Base-by-base conservation (phyloP, 2,329 filamentous ascomycete species). In the Phaeosphaeria sp. region DNA sequence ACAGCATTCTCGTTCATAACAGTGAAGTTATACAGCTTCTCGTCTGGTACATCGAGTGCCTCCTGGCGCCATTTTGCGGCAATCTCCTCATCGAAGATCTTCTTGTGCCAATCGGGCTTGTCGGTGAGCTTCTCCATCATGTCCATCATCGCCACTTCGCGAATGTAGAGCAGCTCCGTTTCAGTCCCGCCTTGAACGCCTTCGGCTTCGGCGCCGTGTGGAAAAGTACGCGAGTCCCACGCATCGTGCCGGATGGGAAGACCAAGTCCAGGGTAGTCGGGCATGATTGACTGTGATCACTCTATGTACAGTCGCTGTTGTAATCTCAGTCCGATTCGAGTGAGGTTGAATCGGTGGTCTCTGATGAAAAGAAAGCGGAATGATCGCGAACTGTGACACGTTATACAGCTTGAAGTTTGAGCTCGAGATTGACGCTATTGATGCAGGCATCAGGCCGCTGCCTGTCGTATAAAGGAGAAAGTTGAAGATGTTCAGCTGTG, bases 41-140 rank as follows among this genome's bases (percentile, higher is more conserved):
- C 48, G 17, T 68, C 60, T 3, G 59, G 63, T 17, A 67, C 58
- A 7, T 51, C 58, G 4, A 71, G 53, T 17, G 66, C 63, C 60
- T 72, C 70, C 17, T 67, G 51, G 3, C 61, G 61, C 69, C 70
- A 73, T 40, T 64, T 71, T 8, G 57, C 43, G 1, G 71, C 66
- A 49, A 71, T 63, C 2, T 55, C 56, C 1, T 76, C 67, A 43
- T 80, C 69, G 45, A 74, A 69, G 15, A 80, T 71, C 60, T 80
- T 80, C 30, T 67, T 64, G 47, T 77, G 65, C 80, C 80, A 81
- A 5, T 76, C 65, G 1, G 63, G 59, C 48, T 76, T 76, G 55
- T 82, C 79, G 2, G 79, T 81, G 4, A 81, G 63, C 0, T 65
- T 53, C 43, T 80, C 74, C 69, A 81, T 78, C 30, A 78, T 55